A percentile compares a stretch with the other conserved stretches of the same genome.
Evolutionary conservation across 495 filamentous ascomycete genomes (phyloP).

Genomic region (Lindgomyces ingoldianus): DNA sequence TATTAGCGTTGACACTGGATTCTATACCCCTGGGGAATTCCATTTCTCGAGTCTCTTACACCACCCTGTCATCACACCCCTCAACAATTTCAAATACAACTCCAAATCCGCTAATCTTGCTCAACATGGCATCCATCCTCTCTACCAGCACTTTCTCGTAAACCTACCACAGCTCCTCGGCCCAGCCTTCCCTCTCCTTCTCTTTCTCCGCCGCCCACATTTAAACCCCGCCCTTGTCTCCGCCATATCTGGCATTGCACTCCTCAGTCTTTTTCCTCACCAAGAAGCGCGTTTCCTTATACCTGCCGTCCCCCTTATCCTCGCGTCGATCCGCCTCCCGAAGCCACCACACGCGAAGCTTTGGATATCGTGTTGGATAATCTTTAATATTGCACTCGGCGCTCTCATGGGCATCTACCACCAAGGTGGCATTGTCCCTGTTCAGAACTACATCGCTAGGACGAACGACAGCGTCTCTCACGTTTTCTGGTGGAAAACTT

Average conservation of each 20-base stretch:
- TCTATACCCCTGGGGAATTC: constrained; percentile 64
- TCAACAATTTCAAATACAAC: constrained; percentile 93
- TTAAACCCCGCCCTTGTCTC: constrained; percentile 64
- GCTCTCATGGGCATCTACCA: constrained; percentile 90
- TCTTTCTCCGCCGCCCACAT: constrained; percentile 54
- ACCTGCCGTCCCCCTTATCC: constrained; percentile 81
- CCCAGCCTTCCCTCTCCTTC: constrained; percentile 73
- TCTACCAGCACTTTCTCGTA: constrained; percentile 81
- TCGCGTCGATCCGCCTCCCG: constrained; percentile 77
- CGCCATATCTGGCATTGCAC: constrained; percentile 73
- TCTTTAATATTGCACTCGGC: constrained; percentile 79
- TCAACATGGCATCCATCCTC: constrained; percentile 86
- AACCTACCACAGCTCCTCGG: constrained; percentile 90
- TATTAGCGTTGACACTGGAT: constrained; percentile 77
- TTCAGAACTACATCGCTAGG: constrained; percentile 58
- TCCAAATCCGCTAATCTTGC: constrained; percentile 73
- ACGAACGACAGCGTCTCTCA: constrained; percentile 55
- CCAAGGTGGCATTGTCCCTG: constrained; percentile 87
- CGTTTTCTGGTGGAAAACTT: constrained; percentile 97
- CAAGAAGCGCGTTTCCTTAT: constrained; percentile 95
- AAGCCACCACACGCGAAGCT: constrained; percentile 48
- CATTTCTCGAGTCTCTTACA: constrained; percentile 54
- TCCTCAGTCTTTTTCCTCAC: constrained; percentile 84
- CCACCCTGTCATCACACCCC: constrained; percentile 76
- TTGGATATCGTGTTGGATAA: constrained; percentile 72